Evolutionary conservation across 441 rosid genomes (phyloP).

Genomic region (Gossypium davidsonii): DNA sequence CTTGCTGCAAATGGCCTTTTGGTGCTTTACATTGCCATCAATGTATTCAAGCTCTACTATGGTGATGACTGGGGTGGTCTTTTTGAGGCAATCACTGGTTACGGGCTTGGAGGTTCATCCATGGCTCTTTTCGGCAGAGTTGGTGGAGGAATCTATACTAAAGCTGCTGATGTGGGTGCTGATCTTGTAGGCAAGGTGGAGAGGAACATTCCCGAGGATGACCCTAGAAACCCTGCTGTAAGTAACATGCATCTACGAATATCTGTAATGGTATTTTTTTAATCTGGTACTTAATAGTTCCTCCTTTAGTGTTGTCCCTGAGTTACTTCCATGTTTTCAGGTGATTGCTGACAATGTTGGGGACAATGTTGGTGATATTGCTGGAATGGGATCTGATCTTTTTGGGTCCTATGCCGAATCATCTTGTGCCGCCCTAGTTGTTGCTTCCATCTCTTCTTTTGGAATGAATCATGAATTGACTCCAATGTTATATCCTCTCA

Average conservation of each 20-base stretch:
- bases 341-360: slow-evolving; percentile 97
- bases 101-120: slow-evolving; percentile 96
- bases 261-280: neutral
- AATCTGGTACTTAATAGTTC: neutral
- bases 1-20: slow-evolving; percentile 93
- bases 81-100: slow-evolving; percentile 89
- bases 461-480: slow-evolving; percentile 79
- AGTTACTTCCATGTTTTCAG: slow-evolving; percentile 24
- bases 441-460: slow-evolving; percentile 93
- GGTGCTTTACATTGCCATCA: slow-evolving; percentile 77
- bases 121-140: slow-evolving; percentile 98
- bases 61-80: slow-evolving; percentile 96
- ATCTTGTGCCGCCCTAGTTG: slow-evolving; percentile 35
- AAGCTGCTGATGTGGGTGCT: slow-evolving; percentile 81
- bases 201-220: slow-evolving; percentile 72
- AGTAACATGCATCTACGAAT: slow-evolving; percentile 21
- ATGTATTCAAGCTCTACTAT: slow-evolving; percentile 69
- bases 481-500: slow-evolving; percentile 79
- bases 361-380: slow-evolving; percentile 96
- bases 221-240: slow-evolving; percentile 77
- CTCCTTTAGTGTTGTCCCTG: neutral
- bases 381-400: slow-evolving; percentile 98
- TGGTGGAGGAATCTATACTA: slow-evolving; percentile 93
- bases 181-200: slow-evolving; percentile 77
- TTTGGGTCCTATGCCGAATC: slow-evolving; percentile 85